Conservation (phyloP, 2,329 filamentous ascomycete species). For the Stemphylium lycopersici region DNA sequence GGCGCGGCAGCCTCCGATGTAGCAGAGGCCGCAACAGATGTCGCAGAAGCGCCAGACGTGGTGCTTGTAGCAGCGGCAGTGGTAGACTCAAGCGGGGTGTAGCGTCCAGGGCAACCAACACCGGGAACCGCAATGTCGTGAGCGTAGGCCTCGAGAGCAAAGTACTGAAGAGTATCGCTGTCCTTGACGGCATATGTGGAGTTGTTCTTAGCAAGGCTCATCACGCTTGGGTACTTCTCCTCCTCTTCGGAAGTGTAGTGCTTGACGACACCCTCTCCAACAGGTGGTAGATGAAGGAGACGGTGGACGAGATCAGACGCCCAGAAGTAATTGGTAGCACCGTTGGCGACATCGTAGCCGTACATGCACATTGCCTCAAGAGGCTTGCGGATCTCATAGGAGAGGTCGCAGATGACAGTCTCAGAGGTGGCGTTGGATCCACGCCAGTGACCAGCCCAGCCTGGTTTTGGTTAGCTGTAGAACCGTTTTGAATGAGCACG, state of each 20-base stretch:
- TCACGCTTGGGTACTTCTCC: slow-evolving; percentile 62
- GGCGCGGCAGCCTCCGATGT: slow-evolving; percentile 7
- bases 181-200: slow-evolving; percentile 60
- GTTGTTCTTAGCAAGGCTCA: slow-evolving; percentile 60
- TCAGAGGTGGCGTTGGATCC: slow-evolving; percentile 68
- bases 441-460: slow-evolving; percentile 72
- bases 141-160: slow-evolving; percentile 71
- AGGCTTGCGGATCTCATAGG: slow-evolving; percentile 62
- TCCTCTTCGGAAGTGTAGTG: slow-evolving; percentile 67
- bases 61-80: slow-evolving; percentile 11
- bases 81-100: slow-evolving; percentile 13
- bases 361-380: slow-evolving; percentile 66
- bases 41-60: slow-evolving; percentile 2
- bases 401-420: slow-evolving; percentile 72
- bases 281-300: slow-evolving; percentile 65
- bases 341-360: slow-evolving; percentile 66
- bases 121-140: slow-evolving; percentile 69
- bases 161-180: slow-evolving; percentile 69
- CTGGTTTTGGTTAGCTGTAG: slow-evolving; percentile 45
- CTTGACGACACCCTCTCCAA: slow-evolving; percentile 66
- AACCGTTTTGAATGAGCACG: neutral
- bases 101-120: slow-evolving; percentile 63
- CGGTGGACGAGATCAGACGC: slow-evolving; percentile 71
- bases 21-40: slow-evolving; percentile 4
- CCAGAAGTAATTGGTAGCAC: slow-evolving; percentile 67